Percentiles rank a stretch among this genome's conserved stretches.
Evolutionary conservation across 192 early-diverging fungal species (phyloP).

Genomic region (Backusella australiensis): DNA sequence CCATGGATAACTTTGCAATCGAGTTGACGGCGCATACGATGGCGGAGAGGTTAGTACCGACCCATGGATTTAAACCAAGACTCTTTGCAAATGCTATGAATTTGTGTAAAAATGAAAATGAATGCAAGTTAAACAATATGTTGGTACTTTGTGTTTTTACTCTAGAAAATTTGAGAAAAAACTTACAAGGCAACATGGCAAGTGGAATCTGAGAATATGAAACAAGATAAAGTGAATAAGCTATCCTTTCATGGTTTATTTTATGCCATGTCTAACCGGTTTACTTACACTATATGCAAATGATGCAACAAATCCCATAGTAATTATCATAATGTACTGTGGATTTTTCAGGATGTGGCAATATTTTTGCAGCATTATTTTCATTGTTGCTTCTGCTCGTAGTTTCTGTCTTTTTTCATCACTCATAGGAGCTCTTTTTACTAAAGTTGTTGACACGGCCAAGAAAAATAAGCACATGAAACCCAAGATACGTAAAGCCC

Average conservation of each 20-base stretch:
- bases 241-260: neutral
- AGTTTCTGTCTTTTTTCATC: neutral
- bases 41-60: slow-evolving; percentile 37
- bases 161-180: neutral
- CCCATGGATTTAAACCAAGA: slow-evolving; percentile 32
- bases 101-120: neutral
- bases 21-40: slow-evolving; percentile 40
- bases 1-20: slow-evolving; percentile 29
- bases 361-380: neutral
- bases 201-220: neutral
- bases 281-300: slow-evolving; percentile 1
- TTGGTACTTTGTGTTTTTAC: neutral
- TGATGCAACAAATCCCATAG: neutral
- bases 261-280: neutral
- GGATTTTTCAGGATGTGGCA: neutral
- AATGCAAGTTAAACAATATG: slow-evolving; percentile 5
- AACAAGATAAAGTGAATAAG: neutral
- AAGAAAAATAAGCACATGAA: slow-evolving; percentile 50
- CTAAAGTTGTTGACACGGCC: slow-evolving; percentile 18
- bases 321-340: neutral
- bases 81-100: slow-evolving; percentile 34
- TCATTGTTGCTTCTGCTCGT: neutral
- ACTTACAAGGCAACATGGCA: neutral
- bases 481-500: slow-evolving; percentile 62
- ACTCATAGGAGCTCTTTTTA: slow-evolving; percentile 11